phyloP scores from a whole-genome alignment of 768 basidiomycete species.

The Pseudohyphozyma bogoriensis region DNA sequence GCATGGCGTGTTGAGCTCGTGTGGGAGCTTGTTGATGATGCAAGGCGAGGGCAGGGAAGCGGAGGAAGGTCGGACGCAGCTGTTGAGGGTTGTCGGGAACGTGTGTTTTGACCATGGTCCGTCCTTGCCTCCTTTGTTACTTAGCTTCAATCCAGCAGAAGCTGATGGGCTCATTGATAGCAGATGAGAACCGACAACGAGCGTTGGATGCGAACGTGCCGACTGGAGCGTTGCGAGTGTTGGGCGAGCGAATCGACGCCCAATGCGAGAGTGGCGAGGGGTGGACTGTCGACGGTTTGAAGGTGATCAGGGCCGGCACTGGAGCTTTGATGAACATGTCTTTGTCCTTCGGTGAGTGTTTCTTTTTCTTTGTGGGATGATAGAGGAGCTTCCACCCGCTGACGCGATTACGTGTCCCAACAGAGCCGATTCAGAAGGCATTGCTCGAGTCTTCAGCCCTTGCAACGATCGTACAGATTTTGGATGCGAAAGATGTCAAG shows the following conservation, averaged over 20 bases:
- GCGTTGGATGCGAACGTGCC: conserved; percentile 10
- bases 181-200: conserved; percentile 23
- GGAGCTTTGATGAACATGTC: conserved; percentile 25
- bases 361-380: too few species aligned
- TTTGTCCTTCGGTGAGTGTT: conserved; percentile 19
- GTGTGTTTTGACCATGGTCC: conserved; percentile 25
- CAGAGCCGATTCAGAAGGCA: too few species aligned
- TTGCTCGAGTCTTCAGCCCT: too few species aligned
- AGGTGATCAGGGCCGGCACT: conserved; percentile 6
- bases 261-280: too few species aligned
- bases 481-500: too few species aligned
- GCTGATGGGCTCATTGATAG: too few species aligned
- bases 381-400: too few species aligned
- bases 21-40: background rate
- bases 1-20: background rate
- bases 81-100: conserved; percentile 20
- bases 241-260: too few species aligned
- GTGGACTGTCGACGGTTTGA: conserved; percentile 9
- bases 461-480: too few species aligned
- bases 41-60: background rate
- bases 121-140: background rate
- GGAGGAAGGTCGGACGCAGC: conserved; percentile 3
- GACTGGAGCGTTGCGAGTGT: too few species aligned
- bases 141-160: too few species aligned
- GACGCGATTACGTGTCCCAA: too few species aligned